A percentile compares a stretch with the other conserved stretches of the same genome.
Evolutionary conservation across 73 alveolate species (phyloP).

Genomic region (Vitrella brassicaformis): DNA sequence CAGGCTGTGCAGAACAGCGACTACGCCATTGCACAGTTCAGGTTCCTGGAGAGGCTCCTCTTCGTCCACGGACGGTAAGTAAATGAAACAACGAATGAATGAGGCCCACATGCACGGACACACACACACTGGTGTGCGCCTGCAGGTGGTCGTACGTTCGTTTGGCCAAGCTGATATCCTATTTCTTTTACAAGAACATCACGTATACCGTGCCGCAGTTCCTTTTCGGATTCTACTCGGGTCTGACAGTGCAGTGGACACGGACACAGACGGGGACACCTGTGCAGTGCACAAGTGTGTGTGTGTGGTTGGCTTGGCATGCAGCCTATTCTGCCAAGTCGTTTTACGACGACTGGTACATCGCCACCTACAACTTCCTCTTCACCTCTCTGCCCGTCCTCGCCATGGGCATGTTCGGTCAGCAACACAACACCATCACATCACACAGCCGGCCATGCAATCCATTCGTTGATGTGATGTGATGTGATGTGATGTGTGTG

Average conservation of each 20-base stretch:
- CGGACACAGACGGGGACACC: too few species aligned
- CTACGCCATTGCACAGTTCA: conserved; percentile 25
- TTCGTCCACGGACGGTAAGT: conserved; percentile 40
- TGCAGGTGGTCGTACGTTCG: background rate
- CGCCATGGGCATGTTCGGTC: conserved; percentile 9
- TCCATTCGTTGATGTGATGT: background rate
- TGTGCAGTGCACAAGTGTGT: background rate
- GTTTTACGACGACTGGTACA: background rate
- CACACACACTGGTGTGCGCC: background rate
- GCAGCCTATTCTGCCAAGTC: background rate
- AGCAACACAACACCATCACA: background rate
- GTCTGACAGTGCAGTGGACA: too few species aligned
- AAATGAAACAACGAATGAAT: too few species aligned
- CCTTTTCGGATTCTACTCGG: conserved; percentile 49
- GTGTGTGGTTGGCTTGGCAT: background rate
- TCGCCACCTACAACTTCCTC: conserved; percentile 27
- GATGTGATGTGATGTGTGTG: background rate
- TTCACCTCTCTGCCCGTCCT: conserved; percentile 25
- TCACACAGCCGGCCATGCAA: background rate
- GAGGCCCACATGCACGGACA: too few species aligned
- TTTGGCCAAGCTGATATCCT: conserved; percentile 38
- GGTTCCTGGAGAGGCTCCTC: conserved; percentile 38
- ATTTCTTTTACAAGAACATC: conserved; percentile 71
- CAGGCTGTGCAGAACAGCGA: conserved; percentile 44
- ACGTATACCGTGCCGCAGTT: conserved; percentile 63